These are phyloP conservation scores for Mortierella sp. DNA, from an alignment of 371 early-diverging fungal genomes.

Conservation along the genomic window DNA sequence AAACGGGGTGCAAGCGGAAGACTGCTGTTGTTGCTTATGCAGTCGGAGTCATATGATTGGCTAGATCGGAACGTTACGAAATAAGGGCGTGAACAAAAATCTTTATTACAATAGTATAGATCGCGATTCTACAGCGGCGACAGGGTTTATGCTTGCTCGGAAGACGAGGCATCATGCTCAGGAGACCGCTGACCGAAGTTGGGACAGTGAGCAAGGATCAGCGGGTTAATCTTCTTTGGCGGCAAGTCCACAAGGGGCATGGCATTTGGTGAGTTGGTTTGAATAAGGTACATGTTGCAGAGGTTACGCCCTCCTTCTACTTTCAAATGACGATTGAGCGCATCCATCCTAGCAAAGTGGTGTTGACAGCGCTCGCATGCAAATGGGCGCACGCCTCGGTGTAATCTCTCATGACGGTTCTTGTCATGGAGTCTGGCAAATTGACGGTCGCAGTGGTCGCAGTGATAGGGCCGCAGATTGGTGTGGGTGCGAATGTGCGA, in stretches of 20 bases:
- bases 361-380: constrained; percentile 73
- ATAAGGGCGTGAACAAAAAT: too few species aligned
- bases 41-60: too few species aligned
- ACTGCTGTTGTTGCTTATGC: too few species aligned
- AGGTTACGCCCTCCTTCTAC: constrained; percentile 51
- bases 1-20: neutral
- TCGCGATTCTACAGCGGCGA: too few species aligned
- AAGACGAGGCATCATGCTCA: constrained; percentile 14
- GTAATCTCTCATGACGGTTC: constrained; percentile 80
- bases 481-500: constrained; percentile 80
- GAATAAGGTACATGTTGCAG: constrained; percentile 44
- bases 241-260: constrained; percentile 47
- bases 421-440: constrained; percentile 86
- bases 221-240: constrained; percentile 52
- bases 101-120: neutral
- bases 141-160: neutral
- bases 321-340: constrained; percentile 70
- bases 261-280: constrained; percentile 33
- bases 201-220: constrained; percentile 39
- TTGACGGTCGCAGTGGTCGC: constrained; percentile 64
- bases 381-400: constrained; percentile 70
- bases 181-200: constrained; percentile 22
- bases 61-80: too few species aligned
- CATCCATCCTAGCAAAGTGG: constrained; percentile 82
- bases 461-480: constrained; percentile 71